A percentile compares a stretch with the other conserved stretches of the same genome.
phyloP scores from a whole-genome alignment of 2,329 filamentous ascomycete species.

The Trichoderma sp. region DNA sequence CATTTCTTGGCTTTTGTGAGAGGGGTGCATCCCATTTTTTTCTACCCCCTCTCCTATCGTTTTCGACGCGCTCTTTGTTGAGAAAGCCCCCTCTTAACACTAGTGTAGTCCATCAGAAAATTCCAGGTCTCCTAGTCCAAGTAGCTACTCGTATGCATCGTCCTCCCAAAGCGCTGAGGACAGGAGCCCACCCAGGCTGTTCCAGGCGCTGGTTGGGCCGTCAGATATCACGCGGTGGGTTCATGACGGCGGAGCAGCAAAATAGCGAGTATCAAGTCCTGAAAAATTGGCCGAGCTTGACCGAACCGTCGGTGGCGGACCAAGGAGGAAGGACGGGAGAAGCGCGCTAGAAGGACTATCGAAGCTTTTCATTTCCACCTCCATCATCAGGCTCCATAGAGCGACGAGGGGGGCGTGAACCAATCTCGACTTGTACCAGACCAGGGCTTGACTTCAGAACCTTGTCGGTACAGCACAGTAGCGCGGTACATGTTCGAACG shows the following conservation, averaged over 20 bases:
- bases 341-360: conserved; percentile 30
- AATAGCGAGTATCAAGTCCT: conserved; percentile 24
- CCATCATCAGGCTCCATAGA: conserved; percentile 1
- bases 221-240: conserved; percentile 13
- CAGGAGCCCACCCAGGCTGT: neutral
- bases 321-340: conserved; percentile 24
- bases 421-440: conserved; percentile 13
- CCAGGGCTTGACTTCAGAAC: neutral
- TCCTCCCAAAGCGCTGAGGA: conserved; percentile 12
- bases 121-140: conserved; percentile 11
- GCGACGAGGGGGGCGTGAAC: conserved; percentile 6
- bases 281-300: conserved; percentile 27
- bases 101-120: neutral
- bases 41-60: neutral
- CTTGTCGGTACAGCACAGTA: neutral
- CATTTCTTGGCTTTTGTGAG: neutral
- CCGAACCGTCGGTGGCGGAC: conserved; percentile 25
- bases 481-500: neutral
- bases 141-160: no score
- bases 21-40: neutral
- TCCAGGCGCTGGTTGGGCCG: conserved; percentile 20
- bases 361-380: conserved; percentile 20
- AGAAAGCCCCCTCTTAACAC: neutral
- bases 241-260: conserved; percentile 11
- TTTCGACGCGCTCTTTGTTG: neutral